Conservation (phyloP, 371 early-diverging fungal species). For the Apophysomyces ossiformis region DNA sequence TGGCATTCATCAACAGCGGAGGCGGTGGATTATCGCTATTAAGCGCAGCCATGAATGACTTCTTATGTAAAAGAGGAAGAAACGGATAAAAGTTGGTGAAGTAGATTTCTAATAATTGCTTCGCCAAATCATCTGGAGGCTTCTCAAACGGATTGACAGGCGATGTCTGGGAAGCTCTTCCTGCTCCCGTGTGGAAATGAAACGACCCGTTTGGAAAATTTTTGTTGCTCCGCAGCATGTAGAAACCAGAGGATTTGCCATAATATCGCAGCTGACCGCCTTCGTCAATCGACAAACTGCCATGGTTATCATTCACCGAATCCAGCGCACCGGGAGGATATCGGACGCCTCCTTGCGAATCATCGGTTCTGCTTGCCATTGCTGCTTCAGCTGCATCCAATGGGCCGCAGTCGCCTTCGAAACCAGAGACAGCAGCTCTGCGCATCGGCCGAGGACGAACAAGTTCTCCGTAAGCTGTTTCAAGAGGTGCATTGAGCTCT, state of each 20-base stretch:
- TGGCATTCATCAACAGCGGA: conserved; percentile 57
- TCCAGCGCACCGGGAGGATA: not conserved
- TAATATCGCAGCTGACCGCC: conserved; percentile 53
- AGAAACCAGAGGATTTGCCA: conserved; percentile 54
- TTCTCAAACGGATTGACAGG: conserved; percentile 46
- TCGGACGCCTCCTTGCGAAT: not conserved
- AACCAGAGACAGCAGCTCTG: conserved; percentile 25
- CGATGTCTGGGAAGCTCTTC: conserved; percentile 8
- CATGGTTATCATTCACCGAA: conserved; percentile 22
- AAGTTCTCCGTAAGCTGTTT: conserved; percentile 50
- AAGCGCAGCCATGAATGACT: conserved; percentile 59
- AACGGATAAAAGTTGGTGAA: conserved; percentile 70
- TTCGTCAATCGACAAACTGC: conserved; percentile 46
- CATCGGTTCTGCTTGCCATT: conserved; percentile 7
- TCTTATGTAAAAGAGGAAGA: conserved; percentile 70
- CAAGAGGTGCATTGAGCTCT: conserved; percentile 59
- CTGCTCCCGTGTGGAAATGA: conserved; percentile 36
- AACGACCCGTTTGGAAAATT: conserved; percentile 40
- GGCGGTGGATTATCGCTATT: conserved; percentile 39
- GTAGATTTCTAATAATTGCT: conserved; percentile 69
- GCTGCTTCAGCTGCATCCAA: conserved; percentile 14
- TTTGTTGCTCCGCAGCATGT: conserved; percentile 47
- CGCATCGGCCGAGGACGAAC: conserved; percentile 40
- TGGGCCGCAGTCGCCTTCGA: conserved; percentile 24
- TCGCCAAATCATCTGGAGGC: conserved; percentile 66